A percentile compares a stretch with the other conserved stretches of the same genome.
Evolutionary conservation across 2,329 filamentous ascomycete species (phyloP).

Genomic region (Aspergillus latus): DNA sequence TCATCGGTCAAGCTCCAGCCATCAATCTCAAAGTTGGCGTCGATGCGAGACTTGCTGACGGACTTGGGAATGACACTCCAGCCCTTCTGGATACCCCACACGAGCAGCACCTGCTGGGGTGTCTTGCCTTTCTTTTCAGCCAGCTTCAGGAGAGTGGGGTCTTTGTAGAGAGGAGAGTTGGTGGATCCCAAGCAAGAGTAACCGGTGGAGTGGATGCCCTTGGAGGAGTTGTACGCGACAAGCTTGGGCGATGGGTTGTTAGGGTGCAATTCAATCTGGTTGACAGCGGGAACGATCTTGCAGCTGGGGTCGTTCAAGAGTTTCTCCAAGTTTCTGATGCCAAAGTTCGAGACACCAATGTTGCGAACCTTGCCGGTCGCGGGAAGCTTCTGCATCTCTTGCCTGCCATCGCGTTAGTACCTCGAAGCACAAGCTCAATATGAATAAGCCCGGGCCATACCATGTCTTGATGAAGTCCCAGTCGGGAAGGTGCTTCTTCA

Average conservation of each 20-base stretch:
- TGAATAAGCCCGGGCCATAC: slow-evolving; percentile 51
- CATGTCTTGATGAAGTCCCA: slow-evolving; percentile 84
- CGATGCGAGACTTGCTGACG: slow-evolving; percentile 70
- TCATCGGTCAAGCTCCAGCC: slow-evolving; percentile 71
- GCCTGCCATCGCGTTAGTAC: slow-evolving; percentile 64
- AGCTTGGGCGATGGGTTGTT: slow-evolving; percentile 70
- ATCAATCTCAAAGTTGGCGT: slow-evolving; percentile 73
- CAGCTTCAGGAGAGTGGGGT: slow-evolving; percentile 52
- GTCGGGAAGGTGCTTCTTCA: slow-evolving; percentile 65
- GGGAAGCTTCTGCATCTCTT: slow-evolving; percentile 47
- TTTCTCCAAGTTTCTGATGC: slow-evolving; percentile 75
- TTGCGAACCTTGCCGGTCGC: slow-evolving; percentile 65
- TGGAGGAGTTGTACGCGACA: slow-evolving; percentile 51
- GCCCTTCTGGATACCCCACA: slow-evolving; percentile 78
- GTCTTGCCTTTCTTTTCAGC: slow-evolving; percentile 58
- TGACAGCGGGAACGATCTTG: slow-evolving; percentile 52
- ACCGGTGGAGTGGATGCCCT: slow-evolving; percentile 57
- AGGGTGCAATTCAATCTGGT: slow-evolving; percentile 56
- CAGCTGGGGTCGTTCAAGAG: slow-evolving; percentile 66
- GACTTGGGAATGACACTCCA: slow-evolving; percentile 86
- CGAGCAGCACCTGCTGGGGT: slow-evolving; percentile 55
- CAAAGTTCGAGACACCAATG: slow-evolving; percentile 86
- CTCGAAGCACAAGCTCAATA: slow-evolving; percentile 58
- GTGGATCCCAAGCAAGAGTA: slow-evolving; percentile 59
- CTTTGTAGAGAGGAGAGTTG: slow-evolving; percentile 56